Conservation (phyloP, 768 basidiomycete genomes). For the Xerocomus brunneocitrinus region DNA sequence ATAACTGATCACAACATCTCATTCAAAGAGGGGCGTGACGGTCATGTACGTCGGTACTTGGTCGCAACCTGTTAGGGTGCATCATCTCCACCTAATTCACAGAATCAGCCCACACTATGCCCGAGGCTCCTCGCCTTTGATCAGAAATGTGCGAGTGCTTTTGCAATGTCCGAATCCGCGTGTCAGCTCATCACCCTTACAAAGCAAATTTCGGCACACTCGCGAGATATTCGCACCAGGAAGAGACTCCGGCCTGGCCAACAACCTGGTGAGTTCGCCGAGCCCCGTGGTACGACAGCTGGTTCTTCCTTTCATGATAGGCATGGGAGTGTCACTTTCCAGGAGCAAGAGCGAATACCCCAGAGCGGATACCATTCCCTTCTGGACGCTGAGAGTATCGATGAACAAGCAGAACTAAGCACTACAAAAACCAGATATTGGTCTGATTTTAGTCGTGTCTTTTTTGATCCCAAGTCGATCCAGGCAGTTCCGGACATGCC, state of each 20-base stretch:
- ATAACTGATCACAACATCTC: slow-evolving; percentile 53
- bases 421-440: slow-evolving; percentile 39
- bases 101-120: slow-evolving; percentile 42
- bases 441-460: slow-evolving; percentile 50
- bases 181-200: slow-evolving; percentile 8
- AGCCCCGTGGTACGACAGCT: background rate
- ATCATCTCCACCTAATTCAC: slow-evolving; percentile 1
- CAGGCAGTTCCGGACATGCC: slow-evolving; percentile 58
- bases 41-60: slow-evolving; percentile 37
- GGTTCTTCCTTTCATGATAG: slow-evolving; percentile 29
- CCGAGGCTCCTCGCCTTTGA: slow-evolving; percentile 69
- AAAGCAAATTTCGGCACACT: slow-evolving; percentile 67
- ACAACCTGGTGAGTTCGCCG: slow-evolving; percentile 17
- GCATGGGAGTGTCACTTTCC: slow-evolving; percentile 46
- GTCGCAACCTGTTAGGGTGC: background rate
- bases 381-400: slow-evolving; percentile 29
- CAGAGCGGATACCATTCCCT: slow-evolving; percentile 52
- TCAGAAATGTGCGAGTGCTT: slow-evolving; percentile 45
- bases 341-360: slow-evolving; percentile 49
- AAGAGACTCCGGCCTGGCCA: slow-evolving; percentile 16
- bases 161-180: background rate
- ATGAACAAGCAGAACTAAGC: slow-evolving; percentile 6
- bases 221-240: slow-evolving; percentile 36
- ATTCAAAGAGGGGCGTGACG: slow-evolving; percentile 56
- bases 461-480: slow-evolving; percentile 60